Evolutionary conservation across 1,139 yeast genomes (phyloP).

Genomic region (Blastobotrys petasosporus): DNA sequence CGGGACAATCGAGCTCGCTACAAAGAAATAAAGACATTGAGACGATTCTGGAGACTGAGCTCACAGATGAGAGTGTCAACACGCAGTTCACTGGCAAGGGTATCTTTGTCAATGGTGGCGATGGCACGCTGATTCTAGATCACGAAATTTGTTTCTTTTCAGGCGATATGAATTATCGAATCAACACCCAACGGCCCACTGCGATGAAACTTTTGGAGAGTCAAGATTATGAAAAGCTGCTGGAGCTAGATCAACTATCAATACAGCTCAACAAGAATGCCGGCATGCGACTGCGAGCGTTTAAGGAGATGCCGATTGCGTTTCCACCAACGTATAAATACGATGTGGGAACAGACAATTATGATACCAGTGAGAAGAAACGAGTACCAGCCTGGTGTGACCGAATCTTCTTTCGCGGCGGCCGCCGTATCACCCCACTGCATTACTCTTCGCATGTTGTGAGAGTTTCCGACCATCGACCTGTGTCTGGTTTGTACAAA

Average conservation of each 20-base stretch:
- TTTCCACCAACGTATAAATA: conserved; percentile 91
- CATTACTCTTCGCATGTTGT: conserved; percentile 24
- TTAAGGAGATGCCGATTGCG: conserved; percentile 66
- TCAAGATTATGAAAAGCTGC: conserved; percentile 48
- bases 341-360: conserved; percentile 70
- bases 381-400: conserved; percentile 98
- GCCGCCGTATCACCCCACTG: conserved; percentile 26
- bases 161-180: conserved; percentile 90
- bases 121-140: conserved; percentile 47
- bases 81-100: conserved; percentile 32
- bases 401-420: conserved; percentile 62
- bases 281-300: conserved; percentile 55
- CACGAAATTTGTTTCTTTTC: conserved; percentile 88
- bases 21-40: conserved; percentile 82
- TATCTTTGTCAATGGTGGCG: conserved; percentile 44
- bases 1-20: conserved; percentile 70
- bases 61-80: conserved; percentile 47
- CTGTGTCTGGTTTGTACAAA: conserved; percentile 72
- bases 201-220: conserved; percentile 53
- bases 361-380: conserved; percentile 86
- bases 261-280: conserved; percentile 67
- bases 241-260: conserved; percentile 70
- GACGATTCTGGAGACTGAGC: conserved; percentile 54
- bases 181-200: conserved; percentile 59
- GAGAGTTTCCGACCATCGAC: conserved; percentile 79